A percentile compares a stretch with the other conserved stretches of the same genome.
Conservation (phyloP, 164 flowering plant genomes). For the Malania oleifera region DNA sequence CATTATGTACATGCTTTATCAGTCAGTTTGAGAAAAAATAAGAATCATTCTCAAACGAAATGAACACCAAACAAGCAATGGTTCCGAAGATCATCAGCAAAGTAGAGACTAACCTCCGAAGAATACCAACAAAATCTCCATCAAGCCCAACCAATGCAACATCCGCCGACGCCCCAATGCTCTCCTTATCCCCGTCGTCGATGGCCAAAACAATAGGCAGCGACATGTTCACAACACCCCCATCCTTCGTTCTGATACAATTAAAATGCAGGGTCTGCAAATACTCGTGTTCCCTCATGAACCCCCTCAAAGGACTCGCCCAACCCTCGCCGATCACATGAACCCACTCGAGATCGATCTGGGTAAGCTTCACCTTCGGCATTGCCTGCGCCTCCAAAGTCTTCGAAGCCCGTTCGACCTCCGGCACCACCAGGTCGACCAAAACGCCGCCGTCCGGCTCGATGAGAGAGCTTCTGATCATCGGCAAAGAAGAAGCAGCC, state of each 20-base stretch:
- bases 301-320: slow-evolving; percentile 92
- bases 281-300: slow-evolving; percentile 91
- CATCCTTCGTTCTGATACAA: slow-evolving; percentile 51
- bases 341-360: slow-evolving; percentile 85
- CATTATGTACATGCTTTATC: too few species aligned
- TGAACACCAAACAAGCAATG: neutral
- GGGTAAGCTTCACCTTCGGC: slow-evolving; percentile 54
- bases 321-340: slow-evolving; percentile 93
- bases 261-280: slow-evolving; percentile 92
- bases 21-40: too few species aligned
- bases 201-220: slow-evolving; percentile 89
- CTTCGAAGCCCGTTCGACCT: slow-evolving; percentile 42
- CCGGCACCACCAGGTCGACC: slow-evolving; percentile 76
- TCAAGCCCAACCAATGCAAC: slow-evolving; percentile 61
- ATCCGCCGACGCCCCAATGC: slow-evolving; percentile 45
- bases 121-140: slow-evolving; percentile 59
- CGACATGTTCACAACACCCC: slow-evolving; percentile 81
- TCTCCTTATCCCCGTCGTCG: slow-evolving; percentile 61
- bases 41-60: too few species aligned
- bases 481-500: slow-evolving; percentile 7
- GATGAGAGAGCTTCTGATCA: slow-evolving; percentile 69
- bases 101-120: slow-evolving; percentile 47
- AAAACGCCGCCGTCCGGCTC: slow-evolving; percentile 86
- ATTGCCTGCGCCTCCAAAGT: slow-evolving; percentile 45
- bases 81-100: neutral